phyloP scores from a whole-genome alignment of 2,329 filamentous ascomycete genomes.

The Teratosphaeria viscida region DNA sequence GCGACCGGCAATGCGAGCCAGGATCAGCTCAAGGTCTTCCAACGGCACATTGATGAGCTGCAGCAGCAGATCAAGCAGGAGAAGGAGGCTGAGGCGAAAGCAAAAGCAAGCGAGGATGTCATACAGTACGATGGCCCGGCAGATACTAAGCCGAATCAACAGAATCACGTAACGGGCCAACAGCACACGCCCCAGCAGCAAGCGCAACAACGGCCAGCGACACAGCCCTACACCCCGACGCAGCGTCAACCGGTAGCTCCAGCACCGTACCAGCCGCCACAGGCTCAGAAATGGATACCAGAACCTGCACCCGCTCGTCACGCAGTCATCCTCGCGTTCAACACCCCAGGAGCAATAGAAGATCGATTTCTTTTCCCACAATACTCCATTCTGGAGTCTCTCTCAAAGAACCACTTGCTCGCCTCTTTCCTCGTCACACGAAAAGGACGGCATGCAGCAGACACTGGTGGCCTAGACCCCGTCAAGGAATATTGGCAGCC shows the following conservation, averaged over 20 bases:
- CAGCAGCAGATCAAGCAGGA: constrained; percentile 42
- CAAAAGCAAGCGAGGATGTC: constrained; percentile 7
- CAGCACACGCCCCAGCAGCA: background rate
- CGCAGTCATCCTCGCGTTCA: constrained; percentile 62
- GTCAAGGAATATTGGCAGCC: constrained; percentile 66
- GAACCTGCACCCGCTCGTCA: constrained; percentile 37
- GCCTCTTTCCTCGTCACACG: constrained; percentile 70
- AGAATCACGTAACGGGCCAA: background rate
- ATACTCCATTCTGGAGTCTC: constrained; percentile 63
- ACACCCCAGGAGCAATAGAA: constrained; percentile 46
- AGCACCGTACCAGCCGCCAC: constrained; percentile 9
- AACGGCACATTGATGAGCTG: constrained; percentile 70
- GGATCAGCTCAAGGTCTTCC: constrained; percentile 64
- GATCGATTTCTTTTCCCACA: constrained; percentile 72
- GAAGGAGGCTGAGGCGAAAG: constrained; percentile 20
- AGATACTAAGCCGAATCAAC: constrained; percentile 3
- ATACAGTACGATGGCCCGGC: constrained; percentile 15
- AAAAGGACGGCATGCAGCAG: constrained; percentile 51
- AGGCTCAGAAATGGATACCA: constrained; percentile 5
- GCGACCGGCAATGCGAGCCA: constrained; percentile 63
- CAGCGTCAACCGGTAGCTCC: constrained; percentile 2
- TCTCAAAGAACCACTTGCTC: constrained; percentile 45
- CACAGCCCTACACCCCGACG: background rate
- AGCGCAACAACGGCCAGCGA: background rate
- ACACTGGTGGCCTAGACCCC: constrained; percentile 23